These are phyloP conservation scores for Proliferodiscus dingleyae DNA, from an alignment of 2,329 filamentous ascomycete genomes.

Conservation along the genomic window DNA sequence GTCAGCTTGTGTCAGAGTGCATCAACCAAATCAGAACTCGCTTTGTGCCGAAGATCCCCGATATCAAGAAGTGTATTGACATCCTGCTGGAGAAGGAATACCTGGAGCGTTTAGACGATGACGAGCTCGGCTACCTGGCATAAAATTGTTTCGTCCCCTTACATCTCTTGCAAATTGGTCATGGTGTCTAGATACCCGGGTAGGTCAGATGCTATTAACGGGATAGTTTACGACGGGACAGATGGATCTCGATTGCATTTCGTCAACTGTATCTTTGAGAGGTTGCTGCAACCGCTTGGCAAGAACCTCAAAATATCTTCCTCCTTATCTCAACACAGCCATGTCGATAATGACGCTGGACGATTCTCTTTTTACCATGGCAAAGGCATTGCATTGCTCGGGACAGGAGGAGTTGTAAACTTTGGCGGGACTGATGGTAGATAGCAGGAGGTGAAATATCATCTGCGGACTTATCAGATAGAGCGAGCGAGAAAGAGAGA, in stretches of 20 bases:
- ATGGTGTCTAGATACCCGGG: conserved; percentile 3
- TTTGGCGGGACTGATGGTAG: not conserved
- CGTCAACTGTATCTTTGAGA: too few species aligned
- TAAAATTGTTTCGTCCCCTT: conserved; percentile 40
- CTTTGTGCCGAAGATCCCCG: conserved; percentile 85
- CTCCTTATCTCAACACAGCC: conserved; percentile 1
- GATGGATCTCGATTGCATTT: too few species aligned
- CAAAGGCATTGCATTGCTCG: too few species aligned
- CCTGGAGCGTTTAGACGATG: conserved; percentile 87
- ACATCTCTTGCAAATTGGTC: conserved; percentile 6
- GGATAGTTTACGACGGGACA: too few species aligned
- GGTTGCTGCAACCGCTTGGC: too few species aligned
- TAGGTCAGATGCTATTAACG: conserved; percentile 4
- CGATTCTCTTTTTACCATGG: too few species aligned
- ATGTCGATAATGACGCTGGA: too few species aligned
- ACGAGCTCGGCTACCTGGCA: conserved; percentile 91
- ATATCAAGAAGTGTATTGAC: conserved; percentile 99
- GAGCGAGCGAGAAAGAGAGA: too few species aligned
- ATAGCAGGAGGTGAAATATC: not conserved
- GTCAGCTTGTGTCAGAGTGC: conserved; percentile 87
- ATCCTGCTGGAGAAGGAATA: conserved; percentile 99
- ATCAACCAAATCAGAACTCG: conserved; percentile 92
- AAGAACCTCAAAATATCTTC: conserved; percentile 4
- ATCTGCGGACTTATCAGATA: not conserved
- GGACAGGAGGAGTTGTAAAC: not conserved